These are phyloP conservation scores for Dillenia suffruticosa DNA, from an alignment of 164 flowering plant species.

Conservation along the genomic window DNA sequence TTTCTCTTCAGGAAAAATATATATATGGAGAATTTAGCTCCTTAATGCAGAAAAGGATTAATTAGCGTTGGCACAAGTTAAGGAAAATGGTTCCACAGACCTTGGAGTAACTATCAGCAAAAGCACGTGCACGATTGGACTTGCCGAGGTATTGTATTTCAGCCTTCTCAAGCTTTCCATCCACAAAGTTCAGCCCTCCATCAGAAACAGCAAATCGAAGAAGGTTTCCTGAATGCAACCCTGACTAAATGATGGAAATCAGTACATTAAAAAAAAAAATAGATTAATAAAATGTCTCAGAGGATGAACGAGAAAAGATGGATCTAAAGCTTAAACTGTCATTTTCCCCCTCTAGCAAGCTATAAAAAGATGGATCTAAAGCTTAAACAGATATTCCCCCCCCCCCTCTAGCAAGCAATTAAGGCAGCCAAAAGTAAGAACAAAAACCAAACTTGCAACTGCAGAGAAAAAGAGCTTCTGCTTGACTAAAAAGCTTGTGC, in stretches of 20 bases:
- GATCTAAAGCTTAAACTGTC: not conserved
- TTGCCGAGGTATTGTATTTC: conserved; percentile 72
- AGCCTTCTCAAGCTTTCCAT: conserved; percentile 81
- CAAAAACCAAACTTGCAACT: too few species aligned
- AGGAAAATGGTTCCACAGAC: conserved; percentile 25
- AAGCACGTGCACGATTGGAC: conserved; percentile 75
- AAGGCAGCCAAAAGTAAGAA: too few species aligned
- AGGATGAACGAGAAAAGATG: not conserved
- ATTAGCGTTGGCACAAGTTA: not conserved
- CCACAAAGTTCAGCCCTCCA: conserved; percentile 65
- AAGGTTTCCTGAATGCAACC: conserved; percentile 52
- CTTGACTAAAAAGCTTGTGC: too few species aligned
- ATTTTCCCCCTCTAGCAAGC: not conserved
- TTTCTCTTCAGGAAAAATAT: not conserved
- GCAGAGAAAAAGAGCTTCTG: too few species aligned
- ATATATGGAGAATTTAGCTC: not conserved
- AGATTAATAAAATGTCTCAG: not conserved
- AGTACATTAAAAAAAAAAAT: not conserved
- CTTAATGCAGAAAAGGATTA: too few species aligned
- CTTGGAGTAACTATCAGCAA: conserved; percentile 95
- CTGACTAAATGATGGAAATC: conserved; percentile 43
- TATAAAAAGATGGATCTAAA: not conserved
- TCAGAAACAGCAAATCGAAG: conserved; percentile 68
- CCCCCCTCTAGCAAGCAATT: not conserved
- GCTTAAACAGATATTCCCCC: not conserved